Base-by-base conservation (phyloP, 2,329 filamentous ascomycete species). In the Beauveria pseudobassiana region DNA sequence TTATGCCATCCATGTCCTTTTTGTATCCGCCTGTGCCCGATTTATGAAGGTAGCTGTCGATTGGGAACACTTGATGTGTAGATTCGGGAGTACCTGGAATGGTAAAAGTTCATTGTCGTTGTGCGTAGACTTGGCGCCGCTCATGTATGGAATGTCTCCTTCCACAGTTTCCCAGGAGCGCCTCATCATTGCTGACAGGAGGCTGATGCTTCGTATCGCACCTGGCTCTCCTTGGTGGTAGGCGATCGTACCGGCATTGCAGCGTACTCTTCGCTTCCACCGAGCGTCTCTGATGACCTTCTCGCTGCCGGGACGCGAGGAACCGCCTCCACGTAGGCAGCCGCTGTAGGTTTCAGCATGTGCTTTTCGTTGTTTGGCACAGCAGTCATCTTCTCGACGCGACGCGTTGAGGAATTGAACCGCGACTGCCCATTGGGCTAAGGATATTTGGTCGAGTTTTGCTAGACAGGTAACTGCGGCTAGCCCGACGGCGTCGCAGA, bases 381-480 rank as follows among this genome's bases (percentile, higher is more conserved):
- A 6, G 45, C 49, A 10, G 58, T 42, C 50, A 64, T 63, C 16
- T 68, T 65, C 43, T 68, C 65, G 4, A 54, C 34, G 49, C 71
- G 68, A 42, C 64, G 65, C 57, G 70, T 67, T 1, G 69, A 65
- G 10, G 65, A 52, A 6, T 65, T 59, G 6, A 70, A 1, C 68
- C 69, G 18, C 70, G 60, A 24, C 67, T 71, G 26, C 68, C 67
- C 1, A 75, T 64, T 2, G 74, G 74, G 1, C 67, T 66, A 3
- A 73, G 73, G 6, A 73, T 72, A 52, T 74, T 75, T 34, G 64
- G 56, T 28, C 70, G 72, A 59, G 70, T 69, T 30, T 69, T 72
- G 58, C 65, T 68, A 5, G 69, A 68, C 2, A 71, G 61, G 48
- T 72, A 71, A 14, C 64, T 70, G 18, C 68, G 67, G 24, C 65